These are phyloP conservation scores for Melastoma malabathricum DNA, from an alignment of 345 rosid genomes.

Conservation along the genomic window DNA sequence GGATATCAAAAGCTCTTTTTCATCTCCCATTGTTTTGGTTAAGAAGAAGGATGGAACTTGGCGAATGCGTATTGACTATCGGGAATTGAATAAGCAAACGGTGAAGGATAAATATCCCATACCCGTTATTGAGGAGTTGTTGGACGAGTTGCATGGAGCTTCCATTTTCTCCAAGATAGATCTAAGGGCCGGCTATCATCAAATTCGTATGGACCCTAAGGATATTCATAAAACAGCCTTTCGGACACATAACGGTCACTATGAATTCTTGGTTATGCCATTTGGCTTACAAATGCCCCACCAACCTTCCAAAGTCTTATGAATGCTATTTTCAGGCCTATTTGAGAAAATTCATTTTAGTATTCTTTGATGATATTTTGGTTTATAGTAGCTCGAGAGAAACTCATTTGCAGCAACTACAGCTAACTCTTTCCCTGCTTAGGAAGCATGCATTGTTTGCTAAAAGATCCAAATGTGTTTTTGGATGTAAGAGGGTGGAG, in stretches of 20 bases:
- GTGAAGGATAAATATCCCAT: neutral
- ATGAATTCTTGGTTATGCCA: too few species aligned
- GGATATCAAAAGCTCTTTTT: too few species aligned
- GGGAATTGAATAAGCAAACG: too few species aligned
- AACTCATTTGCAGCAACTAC: neutral
- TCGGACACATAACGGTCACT: neutral
- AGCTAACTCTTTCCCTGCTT: too few species aligned
- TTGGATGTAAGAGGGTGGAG: neutral
- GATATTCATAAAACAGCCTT: neutral
- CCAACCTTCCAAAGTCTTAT: neutral
- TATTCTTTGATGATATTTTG: slow-evolving; percentile 3
- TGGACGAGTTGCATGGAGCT: neutral
- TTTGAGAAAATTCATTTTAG: neutral
- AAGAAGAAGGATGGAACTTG: too few species aligned
- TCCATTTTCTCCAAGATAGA: neutral
- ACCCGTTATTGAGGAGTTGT: neutral
- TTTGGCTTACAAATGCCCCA: neutral
- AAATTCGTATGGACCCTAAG: neutral
- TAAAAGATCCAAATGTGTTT: neutral
- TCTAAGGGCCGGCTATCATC: neutral
- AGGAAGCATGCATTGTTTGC: too few species aligned
- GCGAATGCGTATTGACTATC: too few species aligned
- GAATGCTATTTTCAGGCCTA: neutral
- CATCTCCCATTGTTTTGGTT: too few species aligned
- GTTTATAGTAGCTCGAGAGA: neutral